phyloP scores from a whole-genome alignment of 345 rosid genomes.

The Lepidium sativum region DNA sequence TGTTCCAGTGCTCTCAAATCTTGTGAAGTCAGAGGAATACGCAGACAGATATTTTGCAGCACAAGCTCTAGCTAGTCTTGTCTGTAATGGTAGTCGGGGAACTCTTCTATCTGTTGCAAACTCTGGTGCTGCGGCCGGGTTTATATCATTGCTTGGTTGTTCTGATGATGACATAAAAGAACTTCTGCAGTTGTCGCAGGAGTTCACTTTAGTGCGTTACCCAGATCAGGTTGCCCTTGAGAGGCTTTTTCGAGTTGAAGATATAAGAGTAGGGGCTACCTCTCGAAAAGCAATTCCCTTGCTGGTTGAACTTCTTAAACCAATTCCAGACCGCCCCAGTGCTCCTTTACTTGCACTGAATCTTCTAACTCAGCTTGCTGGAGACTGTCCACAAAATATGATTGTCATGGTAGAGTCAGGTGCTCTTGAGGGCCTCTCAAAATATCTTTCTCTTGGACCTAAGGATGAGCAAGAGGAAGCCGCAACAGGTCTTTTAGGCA shows the following conservation, averaged over 20 bases:
- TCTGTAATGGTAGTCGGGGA: conserved; percentile 97
- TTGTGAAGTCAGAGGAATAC: conserved; percentile 85
- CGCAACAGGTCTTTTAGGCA: conserved; percentile 87
- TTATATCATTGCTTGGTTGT: conserved; percentile 91
- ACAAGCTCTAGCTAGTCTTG: conserved; percentile 85
- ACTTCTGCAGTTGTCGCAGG: conserved; percentile 79
- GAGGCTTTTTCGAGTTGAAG: conserved; percentile 98
- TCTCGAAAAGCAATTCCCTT: conserved; percentile 96
- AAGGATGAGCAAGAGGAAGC: conserved; percentile 99
- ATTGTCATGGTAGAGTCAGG: conserved; percentile 97
- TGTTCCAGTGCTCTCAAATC: conserved; percentile 77
- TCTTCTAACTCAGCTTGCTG: conserved; percentile 86
- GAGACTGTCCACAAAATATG: conserved; percentile 83
- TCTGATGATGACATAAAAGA: conserved; percentile 83
- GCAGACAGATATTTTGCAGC: conserved; percentile 96
- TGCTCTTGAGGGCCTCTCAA: conserved; percentile 86
- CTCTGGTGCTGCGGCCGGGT: conserved; percentile 94
- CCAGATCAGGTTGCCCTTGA: conserved; percentile 99
- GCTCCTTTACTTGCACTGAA: conserved; percentile 92
- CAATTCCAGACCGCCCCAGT: conserved; percentile 99
- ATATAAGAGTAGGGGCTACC: conserved; percentile 94
- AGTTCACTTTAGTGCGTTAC: conserved; percentile 66
- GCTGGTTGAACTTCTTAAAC: conserved; percentile 95
- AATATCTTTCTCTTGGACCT: conserved; percentile 97
- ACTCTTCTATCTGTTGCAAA: conserved; percentile 95